Conservation (phyloP, 2,329 filamentous ascomycete genomes). For the Aspergillus awamori region DNA sequence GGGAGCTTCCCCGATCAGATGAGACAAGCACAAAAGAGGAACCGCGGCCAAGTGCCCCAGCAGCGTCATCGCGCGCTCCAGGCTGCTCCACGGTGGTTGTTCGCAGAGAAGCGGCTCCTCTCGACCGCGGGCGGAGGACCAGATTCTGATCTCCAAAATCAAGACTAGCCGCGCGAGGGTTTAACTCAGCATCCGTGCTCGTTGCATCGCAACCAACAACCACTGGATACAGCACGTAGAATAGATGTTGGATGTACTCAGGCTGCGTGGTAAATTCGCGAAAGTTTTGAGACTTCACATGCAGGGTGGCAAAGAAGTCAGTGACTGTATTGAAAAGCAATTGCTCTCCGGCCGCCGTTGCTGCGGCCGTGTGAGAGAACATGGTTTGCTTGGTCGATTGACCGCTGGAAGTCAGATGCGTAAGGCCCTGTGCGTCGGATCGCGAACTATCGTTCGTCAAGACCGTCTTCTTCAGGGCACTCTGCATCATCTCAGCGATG, state of each 20-base stretch:
- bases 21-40: conserved; percentile 92
- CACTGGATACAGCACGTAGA: conserved; percentile 81
- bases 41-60: conserved; percentile 71
- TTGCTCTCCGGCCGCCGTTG: conserved; percentile 57
- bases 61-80: conserved; percentile 50
- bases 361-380: conserved; percentile 19
- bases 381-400: conserved; percentile 16
- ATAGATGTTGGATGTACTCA: conserved; percentile 77
- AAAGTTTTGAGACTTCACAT: conserved; percentile 75
- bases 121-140: conserved; percentile 74
- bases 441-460: conserved; percentile 65
- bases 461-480: conserved; percentile 69
- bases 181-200: conserved; percentile 81
- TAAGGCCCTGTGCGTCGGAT: conserved; percentile 42
- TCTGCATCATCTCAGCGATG: conserved; percentile 83
- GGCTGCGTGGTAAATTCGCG: conserved; percentile 79
- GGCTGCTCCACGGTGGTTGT: conserved; percentile 64
- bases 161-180: conserved; percentile 76
- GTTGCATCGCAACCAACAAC: conserved; percentile 85
- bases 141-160: conserved; percentile 86
- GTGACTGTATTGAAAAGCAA: conserved; percentile 74
- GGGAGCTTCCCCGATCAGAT: conserved; percentile 63
- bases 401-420: conserved; percentile 13
- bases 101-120: conserved; percentile 69
- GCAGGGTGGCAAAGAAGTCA: conserved; percentile 76